Base-by-base conservation (phyloP, 352 stramenopile species). In the Pythium volutum region DNA sequence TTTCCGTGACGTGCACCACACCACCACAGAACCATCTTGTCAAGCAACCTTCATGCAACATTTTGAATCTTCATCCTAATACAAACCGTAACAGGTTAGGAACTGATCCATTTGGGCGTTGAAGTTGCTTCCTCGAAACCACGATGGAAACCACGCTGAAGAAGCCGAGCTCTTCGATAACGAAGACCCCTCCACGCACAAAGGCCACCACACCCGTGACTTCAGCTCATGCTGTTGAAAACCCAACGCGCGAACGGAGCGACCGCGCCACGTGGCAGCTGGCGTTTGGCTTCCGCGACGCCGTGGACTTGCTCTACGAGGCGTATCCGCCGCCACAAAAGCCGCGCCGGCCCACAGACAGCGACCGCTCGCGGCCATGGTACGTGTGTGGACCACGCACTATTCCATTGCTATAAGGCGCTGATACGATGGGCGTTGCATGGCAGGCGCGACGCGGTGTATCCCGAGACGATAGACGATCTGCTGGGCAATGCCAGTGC, bases 281-380 rank as follows among this genome's bases (percentile, higher is more conserved):
- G 11, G 55, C 59, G 23, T 91, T 75, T 43, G 79, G 83, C 12
- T 93, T 93, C 52, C 80, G 76, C 69, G 73, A 67, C 26, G 67
- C 76, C 31, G 42, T 80, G 16, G 81, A 93, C 41, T 68, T 74
- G 51, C 64, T 86, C 42, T 89, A 87, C 59, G 66, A 74, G 12
- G 60, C 63, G 25, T 65, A 77, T 22, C 51, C 57, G 12, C 60
- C 72, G 15, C 62, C 76, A 16, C 12, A 16, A 15, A 90, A 82
- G 48, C 83, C 83, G 15, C 81, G 83, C 0, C 67, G 74, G 4
- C 74, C 81, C n/a, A 56, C 60, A 14, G 45, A 55, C 3, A 53
- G 63, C 16, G 75, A 87, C 51, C 51, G 55, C 11, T 16, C 26
- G 1, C n/a, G 27, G 9, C 72, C 79, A 63, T 91, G 79, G 81